Conservation (phyloP, 495 filamentous ascomycete genomes). For the Neurospora sp. region DNA sequence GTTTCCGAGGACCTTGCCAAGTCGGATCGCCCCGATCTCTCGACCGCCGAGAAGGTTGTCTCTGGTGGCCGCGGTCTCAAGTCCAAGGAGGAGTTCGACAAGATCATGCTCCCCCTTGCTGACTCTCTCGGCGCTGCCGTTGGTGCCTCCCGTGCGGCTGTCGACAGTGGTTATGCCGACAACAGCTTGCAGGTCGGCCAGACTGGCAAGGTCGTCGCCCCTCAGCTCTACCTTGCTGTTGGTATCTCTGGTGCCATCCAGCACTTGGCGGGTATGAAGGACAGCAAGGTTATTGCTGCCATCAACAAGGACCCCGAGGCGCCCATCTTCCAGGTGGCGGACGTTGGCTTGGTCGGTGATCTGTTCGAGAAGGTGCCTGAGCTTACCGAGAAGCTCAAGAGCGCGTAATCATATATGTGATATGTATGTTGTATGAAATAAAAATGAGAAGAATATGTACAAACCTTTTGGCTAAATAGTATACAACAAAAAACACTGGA, state of each 20-base stretch:
- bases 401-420: constrained; percentile 27
- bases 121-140: constrained; percentile 89
- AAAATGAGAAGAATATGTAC: background rate
- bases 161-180: constrained; percentile 97
- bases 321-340: constrained; percentile 96
- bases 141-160: constrained; percentile 87
- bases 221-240: constrained; percentile 87
- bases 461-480: background rate
- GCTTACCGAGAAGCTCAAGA: constrained; percentile 88
- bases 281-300: constrained; percentile 97
- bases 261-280: constrained; percentile 99
- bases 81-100: constrained; percentile 94
- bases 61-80: constrained; percentile 92
- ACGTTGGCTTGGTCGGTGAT: constrained; percentile 91
- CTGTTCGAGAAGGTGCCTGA: constrained; percentile 93
- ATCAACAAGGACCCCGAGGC: constrained; percentile 98
- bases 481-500: background rate
- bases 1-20: constrained; percentile 86
- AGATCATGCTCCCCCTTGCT: constrained; percentile 79
- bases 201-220: constrained; percentile 96
- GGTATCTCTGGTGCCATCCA: constrained; percentile 97
- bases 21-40: constrained; percentile 89
- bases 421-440: background rate
- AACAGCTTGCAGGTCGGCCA: constrained; percentile 98
- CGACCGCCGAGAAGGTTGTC: constrained; percentile 78